phyloP scores from a whole-genome alignment of 2,329 filamentous ascomycete species.

The Rhynchosporium graminicola region DNA sequence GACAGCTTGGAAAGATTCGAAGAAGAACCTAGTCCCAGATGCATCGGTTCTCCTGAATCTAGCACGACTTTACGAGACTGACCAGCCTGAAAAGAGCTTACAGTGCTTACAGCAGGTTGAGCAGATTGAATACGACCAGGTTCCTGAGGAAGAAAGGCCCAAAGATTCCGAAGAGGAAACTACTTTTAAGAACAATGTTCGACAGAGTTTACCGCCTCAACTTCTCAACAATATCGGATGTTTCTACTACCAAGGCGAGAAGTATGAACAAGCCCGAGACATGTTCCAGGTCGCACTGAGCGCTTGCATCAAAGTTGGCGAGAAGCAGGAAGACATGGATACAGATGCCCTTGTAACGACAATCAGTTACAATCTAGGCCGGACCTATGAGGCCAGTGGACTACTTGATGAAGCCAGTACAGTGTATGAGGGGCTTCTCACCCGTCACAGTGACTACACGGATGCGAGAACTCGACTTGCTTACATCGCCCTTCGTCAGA shows the following conservation, averaged over 20 bases:
- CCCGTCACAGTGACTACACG: constrained; percentile 86
- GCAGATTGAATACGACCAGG: constrained; percentile 79
- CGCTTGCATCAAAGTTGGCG: constrained; percentile 79
- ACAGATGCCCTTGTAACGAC: constrained; percentile 91
- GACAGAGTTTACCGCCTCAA: constrained; percentile 82
- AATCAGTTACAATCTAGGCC: constrained; percentile 93
- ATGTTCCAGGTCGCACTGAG: constrained; percentile 91
- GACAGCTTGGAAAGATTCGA: constrained; percentile 87
- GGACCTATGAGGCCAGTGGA: constrained; percentile 86
- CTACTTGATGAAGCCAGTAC: constrained; percentile 80
- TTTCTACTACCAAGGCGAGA: constrained; percentile 88
- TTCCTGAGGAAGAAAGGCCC: constrained; percentile 69
- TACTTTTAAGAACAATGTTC: constrained; percentile 60
- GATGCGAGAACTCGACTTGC: constrained; percentile 87
- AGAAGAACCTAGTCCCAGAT: constrained; percentile 79
- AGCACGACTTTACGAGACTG: constrained; percentile 83
- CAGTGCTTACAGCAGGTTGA: constrained; percentile 92
- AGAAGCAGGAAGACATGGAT: constrained; percentile 74
- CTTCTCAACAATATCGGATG: constrained; percentile 97
- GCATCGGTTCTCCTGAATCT: constrained; percentile 88
- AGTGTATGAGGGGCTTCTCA: constrained; percentile 83
- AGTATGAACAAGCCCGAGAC: constrained; percentile 75
- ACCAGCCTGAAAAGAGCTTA: constrained; percentile 85
- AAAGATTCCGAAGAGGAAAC: constrained; percentile 60
- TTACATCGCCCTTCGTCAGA: constrained; percentile 82